Conservation (phyloP, 225 moss, liverwort and hornwort species). For the Asterella californica region DNA sequence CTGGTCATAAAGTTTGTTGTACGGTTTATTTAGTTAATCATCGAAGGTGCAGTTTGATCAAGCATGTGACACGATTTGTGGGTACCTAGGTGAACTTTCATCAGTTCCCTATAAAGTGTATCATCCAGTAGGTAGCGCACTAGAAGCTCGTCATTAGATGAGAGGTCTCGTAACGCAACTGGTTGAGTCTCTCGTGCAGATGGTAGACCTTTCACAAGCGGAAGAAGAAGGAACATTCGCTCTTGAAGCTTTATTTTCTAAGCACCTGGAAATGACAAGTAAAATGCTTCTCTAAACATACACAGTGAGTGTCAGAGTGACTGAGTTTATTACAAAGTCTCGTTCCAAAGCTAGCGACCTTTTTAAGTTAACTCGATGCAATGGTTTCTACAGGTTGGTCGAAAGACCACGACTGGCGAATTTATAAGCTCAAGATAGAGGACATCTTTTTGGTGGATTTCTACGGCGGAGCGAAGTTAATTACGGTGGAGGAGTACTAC, state of each 20-base stretch:
- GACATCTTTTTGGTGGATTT: constrained; percentile 82
- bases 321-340: no score
- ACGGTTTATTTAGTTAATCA: no score
- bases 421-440: constrained; percentile 83
- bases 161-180: background rate
- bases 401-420: constrained; percentile 63
- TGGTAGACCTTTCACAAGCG: constrained; percentile 55
- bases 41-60: no score
- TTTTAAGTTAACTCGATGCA: background rate
- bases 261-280: constrained; percentile 97
- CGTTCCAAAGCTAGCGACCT: no score
- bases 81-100: no score
- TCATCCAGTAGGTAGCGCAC: background rate
- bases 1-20: no score
- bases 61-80: no score
- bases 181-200: constrained; percentile 26
- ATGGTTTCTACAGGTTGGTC: constrained; percentile 61
- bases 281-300: background rate
- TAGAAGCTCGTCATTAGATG: no score
- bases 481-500: constrained; percentile 81
- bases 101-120: background rate
- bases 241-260: constrained; percentile 68
- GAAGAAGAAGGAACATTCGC: constrained; percentile 65
- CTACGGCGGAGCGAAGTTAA: constrained; percentile 78
- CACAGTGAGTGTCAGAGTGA: no score